Evolutionary conservation across 768 basidiomycete genomes (phyloP).

Genomic region (Hericium rajendrae): DNA sequence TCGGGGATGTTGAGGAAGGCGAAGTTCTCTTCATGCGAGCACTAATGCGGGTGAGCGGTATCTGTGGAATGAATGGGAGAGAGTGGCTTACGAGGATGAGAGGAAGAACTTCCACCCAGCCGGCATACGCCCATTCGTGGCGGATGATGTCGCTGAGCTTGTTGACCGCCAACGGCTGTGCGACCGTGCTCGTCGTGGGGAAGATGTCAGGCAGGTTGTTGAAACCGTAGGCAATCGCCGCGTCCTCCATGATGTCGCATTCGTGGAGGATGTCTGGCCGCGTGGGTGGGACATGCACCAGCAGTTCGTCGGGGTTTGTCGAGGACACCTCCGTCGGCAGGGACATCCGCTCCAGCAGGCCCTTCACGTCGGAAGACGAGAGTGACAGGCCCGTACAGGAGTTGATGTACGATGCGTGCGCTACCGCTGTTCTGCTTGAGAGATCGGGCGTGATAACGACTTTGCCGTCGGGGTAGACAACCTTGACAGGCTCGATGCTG

Average conservation of each 20-base stretch:
- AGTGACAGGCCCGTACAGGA: conserved; percentile 86
- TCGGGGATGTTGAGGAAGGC: conserved; percentile 83
- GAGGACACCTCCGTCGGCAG: conserved; percentile 46
- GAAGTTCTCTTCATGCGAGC: conserved; percentile 98
- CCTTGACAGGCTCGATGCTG: conserved; percentile 90
- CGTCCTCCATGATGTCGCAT: conserved; percentile 97
- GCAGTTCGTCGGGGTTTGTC: conserved; percentile 52
- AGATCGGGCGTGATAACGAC: conserved; percentile 75
- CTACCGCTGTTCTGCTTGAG: conserved; percentile 56
- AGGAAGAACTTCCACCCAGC: conserved; percentile 93
- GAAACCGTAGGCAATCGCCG: conserved; percentile 95
- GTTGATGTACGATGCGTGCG: conserved; percentile 88
- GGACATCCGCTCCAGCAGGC: conserved; percentile 79
- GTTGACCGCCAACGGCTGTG: conserved; percentile 83
- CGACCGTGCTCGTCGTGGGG: conserved; percentile 91
- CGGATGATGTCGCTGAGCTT: conserved; percentile 85
- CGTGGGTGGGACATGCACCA: conserved; percentile 82
- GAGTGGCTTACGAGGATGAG: conserved; percentile 69
- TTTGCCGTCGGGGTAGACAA: conserved; percentile 71
- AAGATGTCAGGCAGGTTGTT: conserved; percentile 91
- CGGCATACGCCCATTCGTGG: conserved; percentile 85
- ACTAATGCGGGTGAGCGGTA: conserved; percentile 36
- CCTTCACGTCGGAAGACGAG: conserved; percentile 51
- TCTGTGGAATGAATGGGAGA: not conserved
- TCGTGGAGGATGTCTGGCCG: conserved; percentile 97